Evolutionary conservation across 345 rosid genomes (phyloP), one percentile per base, ranked within the genome.

Genomic region (Rhizophora apiculata): DNA sequence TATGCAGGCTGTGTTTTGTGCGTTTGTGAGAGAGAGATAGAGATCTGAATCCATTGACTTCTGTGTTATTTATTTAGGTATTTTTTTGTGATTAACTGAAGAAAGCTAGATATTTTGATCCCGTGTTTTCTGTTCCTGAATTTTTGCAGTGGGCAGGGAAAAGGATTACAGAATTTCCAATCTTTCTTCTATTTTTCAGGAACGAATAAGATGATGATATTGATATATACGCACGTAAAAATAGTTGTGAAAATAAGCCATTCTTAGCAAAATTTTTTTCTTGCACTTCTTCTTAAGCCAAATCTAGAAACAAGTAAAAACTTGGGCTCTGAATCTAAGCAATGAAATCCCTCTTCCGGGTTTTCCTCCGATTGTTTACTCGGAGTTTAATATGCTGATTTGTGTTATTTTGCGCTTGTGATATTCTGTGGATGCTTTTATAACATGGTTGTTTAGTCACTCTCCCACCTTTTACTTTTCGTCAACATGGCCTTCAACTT

Each of bases 71-170:
- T 60, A 0, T 34, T 6, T 34, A 1, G 65, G 24, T 24, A 24
- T 57, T 19, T 24, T 37, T 52, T 73, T n/a, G 29, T 6, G 29
- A 27, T 2, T 20, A 24, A 43, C 37, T 52, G 43, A 24, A 39
- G 49, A 52, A 34, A 54, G 19, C 60, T 55, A 27, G 72, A 73
- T 73, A 66, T 62, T 73, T 60, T 73, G n/a, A 55, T 55, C 22
- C 29, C 60, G 24, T 55, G 24, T 26, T 55, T 9, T 55, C 27
- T 9, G 59, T 55, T 55, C 19, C 49, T 11, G 49, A 0, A 43
- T 4, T 43, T 43, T 43, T 19, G 49, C 49, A 43, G 48, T 43
- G 48, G 48, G 48, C 4, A 2, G 16, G 49, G 18, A 2, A 43
- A 43, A 43, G 15, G 15, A 13, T 11, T 43, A 13, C 18, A 43